Base-by-base conservation (phyloP, 768 basidiomycete species). In the Pleurotus eryngii region DNA sequence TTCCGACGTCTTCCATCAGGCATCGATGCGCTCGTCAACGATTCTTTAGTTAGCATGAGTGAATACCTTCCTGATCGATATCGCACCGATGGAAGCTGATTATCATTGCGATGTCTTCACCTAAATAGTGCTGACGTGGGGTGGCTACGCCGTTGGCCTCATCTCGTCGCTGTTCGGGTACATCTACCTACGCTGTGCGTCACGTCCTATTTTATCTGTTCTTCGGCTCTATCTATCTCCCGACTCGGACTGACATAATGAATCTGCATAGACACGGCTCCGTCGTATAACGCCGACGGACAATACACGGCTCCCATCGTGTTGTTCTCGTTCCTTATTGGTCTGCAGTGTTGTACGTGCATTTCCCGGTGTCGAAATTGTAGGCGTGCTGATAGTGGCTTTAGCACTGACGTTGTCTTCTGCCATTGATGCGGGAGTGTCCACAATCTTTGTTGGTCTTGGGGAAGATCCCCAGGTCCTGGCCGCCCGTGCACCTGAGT, bases 381-480 rank as follows among this genome's bases (percentile, higher is more conserved):
- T 37, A 11, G 46, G 37, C 22, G 22, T 20, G 24, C 39, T 20
- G 12, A 53, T 37, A 56, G 60, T 57, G 56, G 27, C 60, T 42
- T 22, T 43, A 89, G 87, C 83, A 14, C 69, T 88, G 59, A 89
- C 88, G 5, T 72, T 90, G 59, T 82, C 83, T 2, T 85, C 86
- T 11, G 84, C 87, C 3, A 84, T 92, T 62, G 90, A 93, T 66
- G 90, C 90, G 12, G 92, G 91, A 49, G 91, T 94, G 1, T 92
- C 90, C 2, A 93, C 91, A 1, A 92, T 93, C 37, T 91, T 93
- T 66, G 92, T 94, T 30, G 91, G 90, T 6, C 76, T 94, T 7
- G 90, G 84, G 50, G 91, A 94, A 68, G 90, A 94, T 65, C 92
- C 90, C 3, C 83, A 88, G 63, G 81, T 92, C 17, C 74, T 93